Evolutionary conservation across 225 moss, liverwort and hornwort species (phyloP).

Genomic region (Pleurozium schreberi): DNA sequence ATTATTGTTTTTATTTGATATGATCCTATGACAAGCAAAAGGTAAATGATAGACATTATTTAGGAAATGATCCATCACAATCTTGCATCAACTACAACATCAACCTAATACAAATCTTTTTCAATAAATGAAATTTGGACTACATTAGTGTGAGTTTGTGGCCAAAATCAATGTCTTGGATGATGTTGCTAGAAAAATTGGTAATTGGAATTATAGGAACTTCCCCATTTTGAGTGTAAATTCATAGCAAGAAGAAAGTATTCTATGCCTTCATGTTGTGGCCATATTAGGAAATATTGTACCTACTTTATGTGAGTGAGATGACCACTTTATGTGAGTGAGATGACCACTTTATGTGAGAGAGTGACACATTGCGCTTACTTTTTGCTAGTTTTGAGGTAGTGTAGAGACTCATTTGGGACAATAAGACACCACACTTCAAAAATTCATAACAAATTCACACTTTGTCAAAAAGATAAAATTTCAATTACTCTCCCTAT

Average conservation of each 20-base stretch:
- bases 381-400: too few relatives aligned
- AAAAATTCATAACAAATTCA: not conserved
- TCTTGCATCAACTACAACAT: too few relatives aligned
- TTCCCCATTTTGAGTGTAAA: not conserved
- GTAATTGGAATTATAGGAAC: not conserved
- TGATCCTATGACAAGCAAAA: not conserved
- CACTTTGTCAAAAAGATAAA: not conserved
- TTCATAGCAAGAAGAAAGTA: not conserved
- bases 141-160: not conserved
- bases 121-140: not conserved
- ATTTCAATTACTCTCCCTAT: not conserved
- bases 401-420: not conserved
- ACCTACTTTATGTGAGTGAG: fast-evolving
- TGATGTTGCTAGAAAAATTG: not conserved
- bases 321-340: too few relatives aligned
- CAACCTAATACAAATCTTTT: fast-evolving
- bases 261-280: not conserved
- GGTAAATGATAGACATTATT: too few relatives aligned
- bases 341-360: too few relatives aligned
- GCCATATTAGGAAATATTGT: not conserved
- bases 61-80: not conserved
- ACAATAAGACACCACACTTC: not conserved
- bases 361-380: too few relatives aligned
- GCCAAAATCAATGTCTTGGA: not conserved
- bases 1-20: not conserved